Percentiles rank a stretch among this genome's conserved stretches.
Conservation (phyloP, 2,329 filamentous ascomycete species). For the Dendryphion nanum region DNA sequence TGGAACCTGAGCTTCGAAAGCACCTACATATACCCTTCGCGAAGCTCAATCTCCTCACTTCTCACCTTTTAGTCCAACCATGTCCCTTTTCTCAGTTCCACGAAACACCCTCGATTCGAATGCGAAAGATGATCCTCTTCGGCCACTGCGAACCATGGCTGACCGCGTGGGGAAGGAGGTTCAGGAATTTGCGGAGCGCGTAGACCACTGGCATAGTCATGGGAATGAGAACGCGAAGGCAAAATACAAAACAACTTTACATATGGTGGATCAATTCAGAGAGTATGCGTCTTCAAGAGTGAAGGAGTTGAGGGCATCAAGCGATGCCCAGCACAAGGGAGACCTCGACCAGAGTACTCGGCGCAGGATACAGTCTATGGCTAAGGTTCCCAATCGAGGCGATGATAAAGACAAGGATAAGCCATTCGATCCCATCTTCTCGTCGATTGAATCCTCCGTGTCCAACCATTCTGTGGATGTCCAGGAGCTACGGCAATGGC, state of each 20-base stretch:
- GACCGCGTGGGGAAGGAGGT: constrained; percentile 76
- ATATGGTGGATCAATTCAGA: constrained; percentile 42
- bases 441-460: constrained; percentile 15
- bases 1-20: no score
- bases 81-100: no score
- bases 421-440: constrained; percentile 17
- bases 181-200: constrained; percentile 77
- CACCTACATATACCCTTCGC: no score
- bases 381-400: constrained; percentile 6
- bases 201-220: constrained; percentile 65
- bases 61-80: no score
- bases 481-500: constrained; percentile 62
- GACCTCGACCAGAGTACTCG: constrained; percentile 30
- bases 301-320: constrained; percentile 44
- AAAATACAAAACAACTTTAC: constrained; percentile 52
- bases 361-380: constrained; percentile 32
- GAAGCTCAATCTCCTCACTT: no score
- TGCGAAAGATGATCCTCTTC: constrained; percentile 49
- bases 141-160: constrained; percentile 63
- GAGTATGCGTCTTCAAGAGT: constrained; percentile 54
- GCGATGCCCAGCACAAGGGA: constrained; percentile 39
- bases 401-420: constrained; percentile 8
- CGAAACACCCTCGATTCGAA: no score
- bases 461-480: constrained; percentile 37
- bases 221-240: constrained; percentile 37